A percentile compares a stretch with the other conserved stretches of the same genome.
phyloP scores from a whole-genome alignment of 148 eudicot species.

The Rhododendron henanense region DNA sequence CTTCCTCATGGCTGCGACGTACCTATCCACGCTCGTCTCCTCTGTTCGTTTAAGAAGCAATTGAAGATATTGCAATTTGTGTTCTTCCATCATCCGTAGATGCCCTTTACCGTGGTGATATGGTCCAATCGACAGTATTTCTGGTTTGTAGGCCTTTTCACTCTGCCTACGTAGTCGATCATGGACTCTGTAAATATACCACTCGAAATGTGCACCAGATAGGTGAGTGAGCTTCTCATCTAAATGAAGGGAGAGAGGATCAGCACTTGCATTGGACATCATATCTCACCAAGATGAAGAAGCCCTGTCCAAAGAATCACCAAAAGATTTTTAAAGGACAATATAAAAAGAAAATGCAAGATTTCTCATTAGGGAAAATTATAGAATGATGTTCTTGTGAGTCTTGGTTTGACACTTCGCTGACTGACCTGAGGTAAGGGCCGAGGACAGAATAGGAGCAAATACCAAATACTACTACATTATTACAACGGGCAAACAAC shows the following conservation, averaged over 20 bases:
- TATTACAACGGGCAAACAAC: too few species aligned
- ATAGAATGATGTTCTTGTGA: too few species aligned
- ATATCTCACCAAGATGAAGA: not conserved
- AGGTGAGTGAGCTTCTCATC: not conserved
- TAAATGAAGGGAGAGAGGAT: not conserved
- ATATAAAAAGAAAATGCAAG: too few species aligned
- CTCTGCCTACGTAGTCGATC: conserved; percentile 6
- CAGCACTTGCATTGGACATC: not conserved
- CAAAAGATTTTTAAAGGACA: too few species aligned
- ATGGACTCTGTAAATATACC: conserved; percentile 18
- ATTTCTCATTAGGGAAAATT: too few species aligned
- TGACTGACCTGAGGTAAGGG: too few species aligned
- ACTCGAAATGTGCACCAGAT: not conserved
- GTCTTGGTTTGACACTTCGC: too few species aligned
- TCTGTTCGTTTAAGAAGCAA: conserved; percentile 8
- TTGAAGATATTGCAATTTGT: conserved; percentile 11
- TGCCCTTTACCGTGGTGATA: conserved; percentile 16
- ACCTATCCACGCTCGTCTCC: not conserved
- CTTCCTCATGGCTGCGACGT: conserved; percentile 1
- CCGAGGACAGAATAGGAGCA: too few species aligned
- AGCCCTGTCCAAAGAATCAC: not conserved
- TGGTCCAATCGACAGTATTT: conserved; percentile 24
- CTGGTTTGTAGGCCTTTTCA: conserved; percentile 20
- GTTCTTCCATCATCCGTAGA: conserved; percentile 20
- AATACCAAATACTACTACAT: too few species aligned